Conservation (phyloP, 768 basidiomycete genomes). For the Hypholoma fasciculare region DNA sequence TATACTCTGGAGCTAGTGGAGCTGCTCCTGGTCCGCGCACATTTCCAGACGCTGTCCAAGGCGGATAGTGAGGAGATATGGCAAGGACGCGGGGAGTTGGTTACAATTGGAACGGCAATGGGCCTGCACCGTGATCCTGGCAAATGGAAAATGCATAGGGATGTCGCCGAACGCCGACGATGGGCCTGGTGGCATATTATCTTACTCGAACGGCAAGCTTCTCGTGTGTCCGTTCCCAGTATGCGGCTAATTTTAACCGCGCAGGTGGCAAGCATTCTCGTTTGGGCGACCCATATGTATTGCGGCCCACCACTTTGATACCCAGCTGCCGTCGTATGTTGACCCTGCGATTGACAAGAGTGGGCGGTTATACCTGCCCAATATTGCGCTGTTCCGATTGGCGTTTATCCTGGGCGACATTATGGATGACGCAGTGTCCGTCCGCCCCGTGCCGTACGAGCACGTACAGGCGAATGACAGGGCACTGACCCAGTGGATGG, state of each 20-base stretch:
- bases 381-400: slow-evolving; percentile 74
- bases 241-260: slow-evolving; percentile 7
- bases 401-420: slow-evolving; percentile 81
- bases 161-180: slow-evolving; percentile 72
- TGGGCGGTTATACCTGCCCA: slow-evolving; percentile 69
- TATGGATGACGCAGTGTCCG: slow-evolving; percentile 81
- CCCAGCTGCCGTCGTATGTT: slow-evolving; percentile 69
- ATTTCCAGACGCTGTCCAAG: slow-evolving; percentile 73
- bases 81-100: slow-evolving; percentile 70
- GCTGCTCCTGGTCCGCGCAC: slow-evolving; percentile 64
- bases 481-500: slow-evolving; percentile 72
- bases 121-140: slow-evolving; percentile 87
- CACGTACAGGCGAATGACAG: slow-evolving; percentile 72
- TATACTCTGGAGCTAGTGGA: slow-evolving; percentile 78
- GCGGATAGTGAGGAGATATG: slow-evolving; percentile 82
- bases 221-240: slow-evolving; percentile 7
- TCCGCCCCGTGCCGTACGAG: slow-evolving; percentile 78
- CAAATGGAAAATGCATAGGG: slow-evolving; percentile 69
- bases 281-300: slow-evolving; percentile 79
- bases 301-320: slow-evolving; percentile 83
- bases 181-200: slow-evolving; percentile 95
- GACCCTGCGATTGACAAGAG: slow-evolving; percentile 63
- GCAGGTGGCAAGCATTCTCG: slow-evolving; percentile 86
- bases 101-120: slow-evolving; percentile 78
- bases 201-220: slow-evolving; percentile 67